These are phyloP conservation scores for Pigoraptor vietnamica DNA, from an alignment of 78 protist species.

Conservation along the genomic window DNA sequence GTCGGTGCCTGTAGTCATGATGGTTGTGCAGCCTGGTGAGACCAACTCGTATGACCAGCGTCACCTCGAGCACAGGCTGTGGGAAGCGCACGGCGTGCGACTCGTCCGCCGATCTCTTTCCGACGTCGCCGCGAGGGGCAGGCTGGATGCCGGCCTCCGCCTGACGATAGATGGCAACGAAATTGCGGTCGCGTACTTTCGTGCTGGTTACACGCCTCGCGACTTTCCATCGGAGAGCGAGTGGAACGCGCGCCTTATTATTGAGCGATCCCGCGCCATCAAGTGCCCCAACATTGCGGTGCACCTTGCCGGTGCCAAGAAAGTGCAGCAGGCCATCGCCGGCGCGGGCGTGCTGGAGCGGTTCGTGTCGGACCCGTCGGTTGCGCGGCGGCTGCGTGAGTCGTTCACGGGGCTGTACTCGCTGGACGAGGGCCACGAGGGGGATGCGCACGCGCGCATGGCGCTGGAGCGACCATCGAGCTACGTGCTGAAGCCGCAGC, in stretches of 20 bases:
- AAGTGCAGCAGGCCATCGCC: constrained; percentile 81
- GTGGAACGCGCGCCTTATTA: constrained; percentile 72
- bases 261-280: constrained; percentile 73
- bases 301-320: constrained; percentile 87
- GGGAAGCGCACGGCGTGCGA: constrained; percentile 18
- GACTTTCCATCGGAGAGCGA: constrained; percentile 66
- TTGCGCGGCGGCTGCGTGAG: neutral
- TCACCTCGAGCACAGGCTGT: constrained; percentile 40
- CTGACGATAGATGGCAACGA: constrained; percentile 29
- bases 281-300: constrained; percentile 76
- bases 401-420: constrained; percentile 11
- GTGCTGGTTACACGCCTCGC: constrained; percentile 87
- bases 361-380: constrained; percentile 11
- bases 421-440: neutral
- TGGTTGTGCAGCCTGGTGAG: constrained; percentile 70
- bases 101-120: constrained; percentile 38
- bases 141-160: neutral
- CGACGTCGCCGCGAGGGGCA: constrained; percentile 35
- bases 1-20: constrained; percentile 54
- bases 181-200: constrained; percentile 69
- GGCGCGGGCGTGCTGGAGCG: constrained; percentile 44
- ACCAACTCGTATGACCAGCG: constrained; percentile 72
- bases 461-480: constrained; percentile 22
- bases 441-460: neutral
- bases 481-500: constrained; percentile 90